A percentile compares a stretch with the other conserved stretches of the same genome.
Evolutionary conservation across 352 stramenopile species (phyloP).

Genomic region (Phytopythium vexans): DNA sequence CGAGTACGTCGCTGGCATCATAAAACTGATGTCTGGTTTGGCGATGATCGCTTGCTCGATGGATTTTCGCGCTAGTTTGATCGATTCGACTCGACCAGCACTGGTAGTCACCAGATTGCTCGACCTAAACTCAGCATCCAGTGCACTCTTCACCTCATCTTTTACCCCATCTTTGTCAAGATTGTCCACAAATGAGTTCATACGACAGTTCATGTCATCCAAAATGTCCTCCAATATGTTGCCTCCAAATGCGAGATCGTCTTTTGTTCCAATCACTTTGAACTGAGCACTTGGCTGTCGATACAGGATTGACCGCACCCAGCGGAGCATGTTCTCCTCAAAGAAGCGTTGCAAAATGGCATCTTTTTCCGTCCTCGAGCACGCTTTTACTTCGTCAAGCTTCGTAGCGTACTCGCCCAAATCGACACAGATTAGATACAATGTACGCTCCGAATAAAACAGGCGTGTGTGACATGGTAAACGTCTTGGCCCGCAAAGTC

Average conservation of each 20-base stretch:
- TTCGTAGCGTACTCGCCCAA: conserved; percentile 1
- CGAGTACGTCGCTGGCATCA: conserved; percentile 1
- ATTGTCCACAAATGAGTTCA: conserved; percentile 1
- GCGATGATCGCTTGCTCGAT: background rate
- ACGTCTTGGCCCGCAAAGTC: conserved; percentile 17
- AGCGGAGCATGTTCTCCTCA: conserved; percentile 10
- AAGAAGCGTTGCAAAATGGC: conserved; percentile 9
- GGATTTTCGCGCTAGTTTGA: too few relatives aligned
- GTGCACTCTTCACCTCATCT: too few relatives aligned
- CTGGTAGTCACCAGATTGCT: background rate
- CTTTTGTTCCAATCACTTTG: conserved; percentile 14
- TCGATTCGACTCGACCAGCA: background rate
- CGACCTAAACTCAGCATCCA: conserved; percentile 2
- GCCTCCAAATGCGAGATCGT: background rate
- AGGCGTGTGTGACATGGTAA: conserved; percentile 15
- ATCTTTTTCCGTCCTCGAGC: too few relatives aligned
- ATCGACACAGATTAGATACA: conserved; percentile 15
- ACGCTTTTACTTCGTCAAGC: background rate
- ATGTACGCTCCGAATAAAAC: conserved; percentile 12
- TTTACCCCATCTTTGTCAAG: background rate
- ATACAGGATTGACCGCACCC: conserved; percentile 8
- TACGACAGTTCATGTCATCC: background rate
- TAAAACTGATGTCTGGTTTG: conserved; percentile 2
- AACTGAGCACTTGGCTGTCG: conserved; percentile 13
- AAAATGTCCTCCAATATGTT: background rate